A percentile compares a stretch with the other conserved stretches of the same genome.
Evolutionary conservation across 805 yeast genomes (phyloP).

Genomic region (Candida krabiensis): DNA sequence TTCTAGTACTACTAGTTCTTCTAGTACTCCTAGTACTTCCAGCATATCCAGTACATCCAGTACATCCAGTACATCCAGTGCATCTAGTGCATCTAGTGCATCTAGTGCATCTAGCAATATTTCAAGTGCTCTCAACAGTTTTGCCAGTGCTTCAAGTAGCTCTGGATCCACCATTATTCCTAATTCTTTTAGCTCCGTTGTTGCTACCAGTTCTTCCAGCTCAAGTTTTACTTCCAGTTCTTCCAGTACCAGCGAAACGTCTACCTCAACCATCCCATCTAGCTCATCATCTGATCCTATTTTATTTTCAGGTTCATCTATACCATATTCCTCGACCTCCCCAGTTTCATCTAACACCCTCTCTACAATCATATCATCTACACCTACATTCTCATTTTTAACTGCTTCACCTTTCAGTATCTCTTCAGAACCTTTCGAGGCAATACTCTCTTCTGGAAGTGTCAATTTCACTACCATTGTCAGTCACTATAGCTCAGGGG

Average conservation of each 20-base stretch:
- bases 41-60: too few species aligned
- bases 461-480: too few species aligned
- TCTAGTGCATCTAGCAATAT: not conserved
- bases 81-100: slow-evolving; percentile 11
- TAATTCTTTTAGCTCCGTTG: not conserved
- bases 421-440: too few species aligned
- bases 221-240: not conserved
- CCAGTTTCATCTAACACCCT: slow-evolving; percentile 11
- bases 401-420: too few species aligned
- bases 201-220: slow-evolving; percentile 4
- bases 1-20: slow-evolving; percentile 1
- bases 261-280: slow-evolving; percentile 11
- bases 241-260: not conserved
- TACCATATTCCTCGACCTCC: not conserved
- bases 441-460: too few species aligned
- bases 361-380: not conserved
- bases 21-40: not conserved
- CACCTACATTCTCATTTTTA: not conserved
- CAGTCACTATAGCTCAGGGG: too few species aligned
- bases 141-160: not conserved
- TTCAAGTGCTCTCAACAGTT: too few species aligned
- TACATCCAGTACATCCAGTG: too few species aligned
- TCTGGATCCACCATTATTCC: not conserved
- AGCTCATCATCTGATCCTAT: slow-evolving; percentile 4
- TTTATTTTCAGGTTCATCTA: slow-evolving; percentile 1